Evolutionary conservation across 164 flowering plant species (phyloP).

Genomic region (Nymphaea thermarum): DNA sequence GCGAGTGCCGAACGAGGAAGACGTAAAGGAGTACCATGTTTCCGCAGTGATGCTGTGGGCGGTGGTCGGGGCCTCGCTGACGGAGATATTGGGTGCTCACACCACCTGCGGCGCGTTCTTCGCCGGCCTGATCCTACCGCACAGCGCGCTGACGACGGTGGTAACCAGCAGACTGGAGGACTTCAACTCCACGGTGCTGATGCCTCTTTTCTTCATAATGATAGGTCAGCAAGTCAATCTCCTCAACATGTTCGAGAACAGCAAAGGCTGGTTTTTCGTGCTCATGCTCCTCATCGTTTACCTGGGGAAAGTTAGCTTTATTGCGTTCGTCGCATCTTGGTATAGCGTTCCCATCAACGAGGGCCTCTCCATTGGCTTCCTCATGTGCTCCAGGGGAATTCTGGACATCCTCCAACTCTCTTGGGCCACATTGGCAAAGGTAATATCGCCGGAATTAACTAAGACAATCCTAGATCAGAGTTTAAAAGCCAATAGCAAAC

Average conservation of each 20-base stretch:
- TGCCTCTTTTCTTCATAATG: slow-evolving; percentile 39
- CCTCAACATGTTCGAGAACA: slow-evolving; percentile 13
- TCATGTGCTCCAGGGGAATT: slow-evolving; percentile 51
- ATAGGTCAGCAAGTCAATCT: slow-evolving; percentile 37
- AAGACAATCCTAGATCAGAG: too few species aligned
- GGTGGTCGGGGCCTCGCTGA: slow-evolving; percentile 20
- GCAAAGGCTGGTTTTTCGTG: slow-evolving; percentile 16
- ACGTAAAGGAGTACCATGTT: slow-evolving; percentile 31
- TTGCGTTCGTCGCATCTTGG: slow-evolving; percentile 17
- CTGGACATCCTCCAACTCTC: slow-evolving; percentile 37
- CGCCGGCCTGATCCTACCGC: slow-evolving; percentile 54
- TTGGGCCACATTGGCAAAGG: slow-evolving; percentile 42
- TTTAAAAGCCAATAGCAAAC: too few species aligned
- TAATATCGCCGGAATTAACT: slow-evolving; percentile 2
- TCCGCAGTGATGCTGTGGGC: slow-evolving; percentile 26
- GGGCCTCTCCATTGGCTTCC: slow-evolving; percentile 31
- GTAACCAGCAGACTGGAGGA: slow-evolving; percentile 44
- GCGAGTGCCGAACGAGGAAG: slow-evolving; percentile 37
- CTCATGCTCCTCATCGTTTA: slow-evolving; percentile 15
- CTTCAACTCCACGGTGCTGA: slow-evolving; percentile 24
- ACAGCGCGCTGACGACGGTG: slow-evolving; percentile 59
- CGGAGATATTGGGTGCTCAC: slow-evolving; percentile 38
- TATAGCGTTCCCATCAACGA: slow-evolving; percentile 33
- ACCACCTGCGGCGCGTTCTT: slow-evolving; percentile 40
- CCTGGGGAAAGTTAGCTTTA: slow-evolving; percentile 20